Conservation (phyloP, 345 rosid genomes). For the Litchi chinensis region DNA sequence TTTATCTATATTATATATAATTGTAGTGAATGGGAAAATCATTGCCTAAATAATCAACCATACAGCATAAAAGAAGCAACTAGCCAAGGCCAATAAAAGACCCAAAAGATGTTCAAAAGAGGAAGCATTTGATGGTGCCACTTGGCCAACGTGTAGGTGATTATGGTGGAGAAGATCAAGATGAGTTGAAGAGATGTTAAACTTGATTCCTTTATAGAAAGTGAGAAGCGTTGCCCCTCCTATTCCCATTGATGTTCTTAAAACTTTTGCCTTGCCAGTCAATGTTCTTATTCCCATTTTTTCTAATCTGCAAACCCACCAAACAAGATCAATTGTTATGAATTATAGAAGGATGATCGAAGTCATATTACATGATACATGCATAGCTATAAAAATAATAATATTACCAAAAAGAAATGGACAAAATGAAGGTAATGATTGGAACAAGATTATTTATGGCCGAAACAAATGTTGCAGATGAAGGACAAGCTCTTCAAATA, state of each 20-base stretch:
- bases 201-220: conserved; percentile 48
- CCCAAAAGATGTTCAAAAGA: conserved; percentile 29
- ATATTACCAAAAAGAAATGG: conserved; percentile 44
- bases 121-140: not conserved
- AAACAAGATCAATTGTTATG: not conserved
- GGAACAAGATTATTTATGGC: conserved; percentile 58
- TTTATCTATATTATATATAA: not conserved
- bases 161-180: conserved; percentile 37
- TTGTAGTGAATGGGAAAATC: not conserved
- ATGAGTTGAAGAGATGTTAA: conserved; percentile 40
- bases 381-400: no score
- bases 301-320: conserved; percentile 42
- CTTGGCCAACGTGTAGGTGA: not conserved
- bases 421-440: conserved; percentile 50
- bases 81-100: conserved; percentile 25
- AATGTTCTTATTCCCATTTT: conserved; percentile 30
- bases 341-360: not conserved
- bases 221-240: conserved; percentile 65
- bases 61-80: conserved; percentile 37
- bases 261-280: conserved; percentile 52
- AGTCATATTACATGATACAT: no score
- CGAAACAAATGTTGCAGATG: conserved; percentile 52
- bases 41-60: conserved; percentile 54
- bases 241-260: conserved; percentile 57
- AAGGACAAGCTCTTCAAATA: conserved; percentile 41